These are phyloP conservation scores for Rubia tinctorum DNA, from an alignment of 305 asterid species.

Conservation along the genomic window DNA sequence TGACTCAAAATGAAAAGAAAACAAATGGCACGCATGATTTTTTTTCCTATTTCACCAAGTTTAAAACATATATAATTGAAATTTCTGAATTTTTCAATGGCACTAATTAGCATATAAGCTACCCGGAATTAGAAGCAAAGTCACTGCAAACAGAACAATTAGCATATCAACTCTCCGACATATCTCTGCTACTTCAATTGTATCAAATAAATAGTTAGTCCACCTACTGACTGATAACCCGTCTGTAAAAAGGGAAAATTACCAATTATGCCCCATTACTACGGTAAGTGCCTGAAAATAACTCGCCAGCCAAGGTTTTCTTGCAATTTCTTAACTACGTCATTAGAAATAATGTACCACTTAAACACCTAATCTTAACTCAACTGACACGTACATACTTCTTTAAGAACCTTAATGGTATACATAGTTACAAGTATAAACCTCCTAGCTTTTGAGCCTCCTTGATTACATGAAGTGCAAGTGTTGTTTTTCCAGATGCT, in stretches of 20 bases:
- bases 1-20: not conserved
- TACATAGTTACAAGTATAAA: slow-evolving; percentile 19
- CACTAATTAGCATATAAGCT: not conserved
- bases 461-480: slow-evolving; percentile 79
- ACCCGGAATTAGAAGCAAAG: not conserved
- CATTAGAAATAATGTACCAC: not conserved
- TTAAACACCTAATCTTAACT: not conserved
- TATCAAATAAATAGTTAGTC: not conserved
- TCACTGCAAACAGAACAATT: slow-evolving; percentile 1
- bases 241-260: not conserved
- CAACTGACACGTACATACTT: not conserved
- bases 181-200: slow-evolving; percentile 5
- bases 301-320: not conserved
- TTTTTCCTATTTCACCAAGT: not conserved
- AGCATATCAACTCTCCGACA: not conserved
- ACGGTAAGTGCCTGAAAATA: not conserved
- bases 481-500: slow-evolving; percentile 98
- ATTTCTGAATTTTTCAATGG: not conserved
- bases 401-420: slow-evolving; percentile 10
- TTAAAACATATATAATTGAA: not conserved
- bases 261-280: not conserved
- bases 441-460: slow-evolving; percentile 99
- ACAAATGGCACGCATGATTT: not conserved
- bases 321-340: not conserved
- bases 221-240: not conserved